These are phyloP conservation scores for Friedmanniomyces endolithicus DNA, from an alignment of 495 filamentous ascomycete genomes.

Conservation along the genomic window DNA sequence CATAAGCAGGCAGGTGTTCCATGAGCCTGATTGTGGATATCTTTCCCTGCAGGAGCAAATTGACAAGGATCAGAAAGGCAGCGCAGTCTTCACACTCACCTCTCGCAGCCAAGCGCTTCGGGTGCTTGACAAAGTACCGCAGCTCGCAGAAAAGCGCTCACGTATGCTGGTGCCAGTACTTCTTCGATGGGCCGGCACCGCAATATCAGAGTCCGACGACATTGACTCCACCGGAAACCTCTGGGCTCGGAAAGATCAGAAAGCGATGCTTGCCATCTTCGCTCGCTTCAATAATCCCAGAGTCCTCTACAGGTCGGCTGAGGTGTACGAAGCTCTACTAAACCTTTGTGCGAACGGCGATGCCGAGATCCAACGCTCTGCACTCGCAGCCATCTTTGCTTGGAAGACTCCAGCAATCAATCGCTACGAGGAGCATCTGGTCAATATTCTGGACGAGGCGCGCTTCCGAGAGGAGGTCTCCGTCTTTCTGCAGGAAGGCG, in stretches of 20 bases:
- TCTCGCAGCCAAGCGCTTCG: slow-evolving; percentile 61
- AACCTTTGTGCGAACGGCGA: slow-evolving; percentile 73
- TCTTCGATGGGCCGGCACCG: slow-evolving; percentile 51
- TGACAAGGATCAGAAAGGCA: slow-evolving; percentile 39
- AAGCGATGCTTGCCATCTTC: slow-evolving; percentile 71
- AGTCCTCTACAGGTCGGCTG: slow-evolving; percentile 61
- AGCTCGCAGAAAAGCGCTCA: slow-evolving; percentile 72
- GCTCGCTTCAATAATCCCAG: slow-evolving; percentile 72
- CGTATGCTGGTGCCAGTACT: slow-evolving; percentile 75
- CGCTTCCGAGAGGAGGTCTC: slow-evolving; percentile 85
- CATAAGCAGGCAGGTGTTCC: slow-evolving; percentile 16
- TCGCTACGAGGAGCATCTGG: slow-evolving; percentile 74
- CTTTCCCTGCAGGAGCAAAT: slow-evolving; percentile 31
- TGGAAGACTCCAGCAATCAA: slow-evolving; percentile 71
- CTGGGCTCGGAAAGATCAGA: slow-evolving; percentile 60
- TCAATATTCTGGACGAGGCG: slow-evolving; percentile 81
- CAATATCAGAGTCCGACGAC: slow-evolving; percentile 9
- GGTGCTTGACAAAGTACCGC: slow-evolving; percentile 59
- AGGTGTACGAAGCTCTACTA: slow-evolving; percentile 63
- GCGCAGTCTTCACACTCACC: slow-evolving; percentile 20
- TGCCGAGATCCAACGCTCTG: slow-evolving; percentile 69
- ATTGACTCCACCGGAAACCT: slow-evolving; percentile 30
- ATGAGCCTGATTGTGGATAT: slow-evolving; percentile 5
- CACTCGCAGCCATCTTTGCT: slow-evolving; percentile 71
- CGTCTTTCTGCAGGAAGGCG: slow-evolving; percentile 59